Base-by-base conservation (phyloP, 352 stramenopile genomes). In the Phytophthora rubi region DNA sequence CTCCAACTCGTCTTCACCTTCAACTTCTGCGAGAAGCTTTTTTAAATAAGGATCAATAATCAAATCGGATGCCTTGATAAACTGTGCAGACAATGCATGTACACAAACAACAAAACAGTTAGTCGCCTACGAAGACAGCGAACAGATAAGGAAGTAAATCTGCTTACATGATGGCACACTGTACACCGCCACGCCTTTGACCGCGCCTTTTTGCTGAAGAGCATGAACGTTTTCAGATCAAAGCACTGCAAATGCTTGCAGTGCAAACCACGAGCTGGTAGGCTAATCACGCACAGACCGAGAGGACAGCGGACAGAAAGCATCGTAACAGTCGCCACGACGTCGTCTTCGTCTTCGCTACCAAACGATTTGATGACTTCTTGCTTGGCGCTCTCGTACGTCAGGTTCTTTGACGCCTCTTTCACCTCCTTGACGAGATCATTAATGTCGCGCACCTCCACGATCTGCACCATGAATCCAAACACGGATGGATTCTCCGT, bases 211-310 rank as follows among this genome's bases (percentile, higher is more conserved):
- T 95, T 86, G 83, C 96, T 98, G 55, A 96, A 94, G 42, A 90
- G 71, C 21, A 99, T 73, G 70, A 98, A 99, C 3, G 91, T 98
- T 65, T 70, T 82, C 30, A 99, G 75, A 75, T 99, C 96, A 76
- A 99, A 99, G 73, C 97, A 99, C 84, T 98, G 95, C 57, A 98
- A 80, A 70, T 99, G 97, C 59, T 93, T 97, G 71, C 97, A 99
- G 69, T 96, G 65, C 35, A 89, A 71, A 9, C 94, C 94, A 42
- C 97, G 80, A 13, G 96, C 96, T 12, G 97, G 95, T 26, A 92
- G 80, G 57, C 91, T 78, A 53, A 99, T 98, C 26, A 93, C 83
- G 32, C 88, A 91, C 15, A 97, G 63, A 0, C 91, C 89, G 9
- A 97, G 73, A 4, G 91, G 91, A 81, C 91, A 97, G 21, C 89